Conservation (phyloP, 352 stramenopile species). For the Paralagenidium karlingii region DNA sequence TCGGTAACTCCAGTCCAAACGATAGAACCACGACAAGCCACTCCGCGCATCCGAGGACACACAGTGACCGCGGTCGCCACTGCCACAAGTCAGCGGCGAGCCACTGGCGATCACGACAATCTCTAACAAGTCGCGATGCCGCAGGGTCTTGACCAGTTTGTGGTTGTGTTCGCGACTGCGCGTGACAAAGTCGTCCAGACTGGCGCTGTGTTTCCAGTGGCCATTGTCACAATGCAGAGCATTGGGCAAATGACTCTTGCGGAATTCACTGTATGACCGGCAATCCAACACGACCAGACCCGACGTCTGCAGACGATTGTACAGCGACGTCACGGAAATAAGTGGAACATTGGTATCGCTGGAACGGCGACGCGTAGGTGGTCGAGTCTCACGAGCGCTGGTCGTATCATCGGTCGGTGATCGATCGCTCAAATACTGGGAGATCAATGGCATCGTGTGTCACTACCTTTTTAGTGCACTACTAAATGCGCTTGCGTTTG, state of each 20-base stretch:
- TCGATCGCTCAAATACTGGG: conserved; percentile 18
- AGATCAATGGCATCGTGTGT: too few relatives aligned
- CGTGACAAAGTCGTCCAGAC: conserved; percentile 41
- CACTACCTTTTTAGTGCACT: too few relatives aligned
- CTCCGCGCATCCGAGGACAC: too few relatives aligned
- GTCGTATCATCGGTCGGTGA: not conserved
- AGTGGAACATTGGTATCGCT: conserved; percentile 22
- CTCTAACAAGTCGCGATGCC: conserved; percentile 49
- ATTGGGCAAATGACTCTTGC: conserved; percentile 20
- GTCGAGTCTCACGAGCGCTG: not conserved
- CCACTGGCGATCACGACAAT: conserved; percentile 44
- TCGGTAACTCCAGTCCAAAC: conserved; percentile 54
- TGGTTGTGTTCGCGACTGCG: conserved; percentile 15
- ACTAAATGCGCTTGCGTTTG: too few relatives aligned
- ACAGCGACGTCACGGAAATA: conserved; percentile 54
- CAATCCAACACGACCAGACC: conserved; percentile 59
- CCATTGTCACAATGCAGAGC: conserved; percentile 55
- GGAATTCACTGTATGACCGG: conserved; percentile 33
- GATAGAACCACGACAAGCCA: too few relatives aligned
- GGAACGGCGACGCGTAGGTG: not conserved
- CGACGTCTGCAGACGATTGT: conserved; percentile 55
- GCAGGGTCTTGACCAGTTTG: conserved; percentile 26
- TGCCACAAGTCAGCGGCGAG: conserved; percentile 25
- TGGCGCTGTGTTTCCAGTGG: too few relatives aligned
- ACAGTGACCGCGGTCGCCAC: too few relatives aligned